Evolutionary conservation across 768 basidiomycete genomes (phyloP), one percentile per base, ranked within the genome.

Genomic region (Auricularia heimuer): DNA sequence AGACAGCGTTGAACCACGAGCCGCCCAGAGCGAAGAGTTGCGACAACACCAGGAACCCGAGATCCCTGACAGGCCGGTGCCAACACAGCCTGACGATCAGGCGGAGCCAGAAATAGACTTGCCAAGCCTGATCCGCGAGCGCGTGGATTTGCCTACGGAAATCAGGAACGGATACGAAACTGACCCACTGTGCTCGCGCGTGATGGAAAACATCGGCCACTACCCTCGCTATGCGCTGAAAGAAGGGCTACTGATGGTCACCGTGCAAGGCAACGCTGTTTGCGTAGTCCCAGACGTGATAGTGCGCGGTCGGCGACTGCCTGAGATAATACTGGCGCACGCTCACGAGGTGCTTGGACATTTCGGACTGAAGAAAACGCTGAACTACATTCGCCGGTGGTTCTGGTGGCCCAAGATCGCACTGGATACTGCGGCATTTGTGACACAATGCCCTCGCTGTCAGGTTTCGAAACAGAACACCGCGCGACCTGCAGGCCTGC

Each of bases 331-430:
- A 16, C 47, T 51, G 11, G 16, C 6, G 11, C 16, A 18, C 16
- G 11, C 16, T 6, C 47, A 51, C 16, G 47, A 51, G 6, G 16
- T 18, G 6, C 16, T 51, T 8, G 47, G 47, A 51, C 47, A 73
- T 35, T 65, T 47, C 3, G 73, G 73, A 1, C 29, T 62, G 16
- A 36, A 37, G 3, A 72, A 69, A 45, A 71, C 71, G 0, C 36
- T 51, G 29, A 62, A 69, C 8, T 39, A 68, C 0, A 34, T 72
- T n/a, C 24, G 34, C 7, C 63, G 66, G 10, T 39, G 71, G 4
- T 75, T 54, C 63, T 71, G 66, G 65, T 77, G 71, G 73, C 71
- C 71, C 3, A 29, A n/a, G 3, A 67, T 72, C 61, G 8, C 35
- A 3, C n/a, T 45, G n/a, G 69, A 71, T 64, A 65, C 77, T 24